Evolutionary conservation across 495 filamentous ascomycete genomes (phyloP), one percentile per base, ranked within the genome.

Genomic region (Neurospora sp.): DNA sequence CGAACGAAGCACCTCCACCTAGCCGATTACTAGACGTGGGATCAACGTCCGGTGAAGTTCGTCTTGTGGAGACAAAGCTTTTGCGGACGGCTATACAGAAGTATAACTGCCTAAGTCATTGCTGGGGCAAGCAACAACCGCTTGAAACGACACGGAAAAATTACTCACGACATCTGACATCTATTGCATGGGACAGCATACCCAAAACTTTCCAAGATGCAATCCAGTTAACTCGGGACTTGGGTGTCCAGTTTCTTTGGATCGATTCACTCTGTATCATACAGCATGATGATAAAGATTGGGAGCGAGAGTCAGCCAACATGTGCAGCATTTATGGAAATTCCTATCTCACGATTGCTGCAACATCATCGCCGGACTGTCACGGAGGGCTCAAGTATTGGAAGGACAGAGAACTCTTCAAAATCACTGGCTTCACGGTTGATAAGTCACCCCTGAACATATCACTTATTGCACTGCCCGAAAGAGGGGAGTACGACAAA

Each of bases 181-280:
- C 69, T 9, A 77, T 77, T 23, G 27, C 71, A 18, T 73, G 42
- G 66, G 12, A 46, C 14, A 71, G 2, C 0, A 69, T 80, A 16
- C 76, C 79, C 3, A 73, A 46, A 20, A 80, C 74, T 0, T 81
- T 80, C 70, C 74, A 79, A 31, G 73, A 81, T 72, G 77, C 79
- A 11, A 73, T 80, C 11, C 72, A 27, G 4, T 44, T 80, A 5
- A 73, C 78, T 5, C 72, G 75, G 8, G 66, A 62, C 5, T 70
- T 82, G 23, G 73, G 70, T 12, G 39, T 81, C 27, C 69, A 69
- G 8, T 81, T 79, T 72, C 71, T 83, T 20, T 83, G 82, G 81
- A 81, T 83, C 46, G 82, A 82, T 70, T 75, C 76, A 31, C 62
- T 83, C 8, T 82, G 79, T 44, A 78, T 81, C n/a, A 71, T 79